A percentile compares a stretch with the other conserved stretches of the same genome.
phyloP scores from a whole-genome alignment of 306 rosid species.

The Potentilla sterilis region DNA sequence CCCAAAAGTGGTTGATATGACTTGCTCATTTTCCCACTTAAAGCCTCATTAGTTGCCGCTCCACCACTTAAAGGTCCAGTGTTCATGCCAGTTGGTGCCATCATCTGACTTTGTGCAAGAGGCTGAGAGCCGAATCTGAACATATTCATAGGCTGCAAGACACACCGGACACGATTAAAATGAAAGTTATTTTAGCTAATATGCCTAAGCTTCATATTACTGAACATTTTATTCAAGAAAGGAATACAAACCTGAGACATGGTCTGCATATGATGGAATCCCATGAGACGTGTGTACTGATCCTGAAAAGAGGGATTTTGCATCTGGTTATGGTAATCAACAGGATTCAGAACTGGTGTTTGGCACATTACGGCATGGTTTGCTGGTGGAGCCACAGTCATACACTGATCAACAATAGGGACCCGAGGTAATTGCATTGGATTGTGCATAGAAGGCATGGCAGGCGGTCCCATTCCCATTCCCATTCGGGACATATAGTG shows the following conservation, averaged over 20 bases:
- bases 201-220: background rate
- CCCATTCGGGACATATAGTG: slow-evolving; percentile 60
- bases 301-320: slow-evolving; percentile 60
- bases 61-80: slow-evolving; percentile 44
- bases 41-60: slow-evolving; percentile 36
- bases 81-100: slow-evolving; percentile 35
- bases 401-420: slow-evolving; percentile 47
- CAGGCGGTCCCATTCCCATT: slow-evolving; percentile 52
- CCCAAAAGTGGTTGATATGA: slow-evolving; percentile 10
- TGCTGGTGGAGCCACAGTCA: slow-evolving; percentile 41
- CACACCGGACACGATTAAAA: slow-evolving; percentile 9
- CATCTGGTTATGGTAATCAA: slow-evolving; percentile 62
- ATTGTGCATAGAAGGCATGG: slow-evolving; percentile 54
- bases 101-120: slow-evolving; percentile 47
- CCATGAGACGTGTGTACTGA: slow-evolving; percentile 62
- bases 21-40: slow-evolving; percentile 42
- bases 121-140: slow-evolving; percentile 55
- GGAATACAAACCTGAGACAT: slow-evolving; percentile 54
- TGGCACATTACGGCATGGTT: slow-evolving; percentile 54
- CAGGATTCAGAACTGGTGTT: slow-evolving; percentile 47
- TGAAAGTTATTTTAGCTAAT: background rate
- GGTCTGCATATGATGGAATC: slow-evolving; percentile 67
- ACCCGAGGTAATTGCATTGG: slow-evolving; percentile 49
- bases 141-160: slow-evolving; percentile 54
- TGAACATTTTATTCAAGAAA: slow-evolving; percentile 14